Percentiles rank a stretch among this genome's conserved stretches.
Conservation (phyloP, 2,329 filamentous ascomycete genomes). For the Cordyceps cicadae region DNA sequence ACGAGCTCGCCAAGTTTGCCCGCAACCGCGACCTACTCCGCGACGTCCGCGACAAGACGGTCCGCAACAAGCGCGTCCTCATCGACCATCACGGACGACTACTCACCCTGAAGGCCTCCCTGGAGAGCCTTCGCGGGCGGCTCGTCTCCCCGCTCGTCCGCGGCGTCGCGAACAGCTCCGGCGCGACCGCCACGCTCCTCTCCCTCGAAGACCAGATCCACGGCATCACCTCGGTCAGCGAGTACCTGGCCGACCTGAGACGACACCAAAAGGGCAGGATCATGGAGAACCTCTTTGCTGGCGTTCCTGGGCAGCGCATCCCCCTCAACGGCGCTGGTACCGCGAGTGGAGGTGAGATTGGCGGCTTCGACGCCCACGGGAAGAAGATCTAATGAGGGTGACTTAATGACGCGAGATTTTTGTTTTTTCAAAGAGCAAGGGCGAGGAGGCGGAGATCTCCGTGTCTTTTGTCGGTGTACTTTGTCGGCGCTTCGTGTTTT, state of each 20-base stretch:
- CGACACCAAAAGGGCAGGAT: slow-evolving; percentile 75
- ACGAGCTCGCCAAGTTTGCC: slow-evolving; percentile 78
- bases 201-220: slow-evolving; percentile 78
- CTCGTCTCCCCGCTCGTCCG: slow-evolving; percentile 77
- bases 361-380: not conserved
- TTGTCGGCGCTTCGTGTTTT: no score
- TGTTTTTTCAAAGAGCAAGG: not conserved
- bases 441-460: not conserved
- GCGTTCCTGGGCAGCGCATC: slow-evolving; percentile 18
- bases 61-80: slow-evolving; percentile 78
- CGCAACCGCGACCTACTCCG: slow-evolving; percentile 75
- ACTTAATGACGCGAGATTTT: no score
- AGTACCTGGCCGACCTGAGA: slow-evolving; percentile 66
- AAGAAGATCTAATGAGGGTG: not conserved
- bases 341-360: not conserved
- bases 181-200: slow-evolving; percentile 50
- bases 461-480: not conserved
- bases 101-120: slow-evolving; percentile 72
- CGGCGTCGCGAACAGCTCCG: slow-evolving; percentile 35
- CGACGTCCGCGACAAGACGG: slow-evolving; percentile 72
- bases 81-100: slow-evolving; percentile 81
- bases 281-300: slow-evolving; percentile 69
- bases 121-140: slow-evolving; percentile 76
- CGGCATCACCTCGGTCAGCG: slow-evolving; percentile 71
- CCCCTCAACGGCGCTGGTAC: not conserved